These are phyloP conservation scores for Pascua guehoae DNA, from an alignment of 1,284 basidiomycete species.

Conservation along the genomic window DNA sequence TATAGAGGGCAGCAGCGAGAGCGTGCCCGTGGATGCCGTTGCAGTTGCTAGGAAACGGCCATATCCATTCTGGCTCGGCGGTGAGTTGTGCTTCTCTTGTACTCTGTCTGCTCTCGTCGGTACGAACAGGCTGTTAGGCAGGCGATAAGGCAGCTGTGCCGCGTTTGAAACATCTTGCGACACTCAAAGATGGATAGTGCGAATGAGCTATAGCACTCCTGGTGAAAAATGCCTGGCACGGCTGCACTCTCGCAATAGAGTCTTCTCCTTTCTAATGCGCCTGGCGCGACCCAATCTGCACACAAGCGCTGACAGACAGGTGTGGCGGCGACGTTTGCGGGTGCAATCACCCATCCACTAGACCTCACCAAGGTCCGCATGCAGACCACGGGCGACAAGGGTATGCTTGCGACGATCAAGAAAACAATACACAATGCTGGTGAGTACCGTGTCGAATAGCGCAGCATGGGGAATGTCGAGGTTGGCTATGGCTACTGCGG, in stretches of 20 bases:
- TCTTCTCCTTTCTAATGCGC: neutral
- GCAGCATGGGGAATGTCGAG: neutral
- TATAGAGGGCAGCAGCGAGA: too few species aligned
- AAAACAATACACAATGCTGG: conserved; percentile 59
- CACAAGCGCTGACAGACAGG: conserved; percentile 47
- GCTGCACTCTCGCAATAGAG: neutral
- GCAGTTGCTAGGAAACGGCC: conserved; percentile 49
- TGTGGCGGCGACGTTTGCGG: conserved; percentile 73
- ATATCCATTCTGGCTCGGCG: conserved; percentile 78
- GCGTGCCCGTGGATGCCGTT: too few species aligned
- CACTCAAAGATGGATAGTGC: neutral
- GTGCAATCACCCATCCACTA: conserved; percentile 75
- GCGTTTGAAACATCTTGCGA: neutral
- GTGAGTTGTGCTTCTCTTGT: conserved; percentile 47
- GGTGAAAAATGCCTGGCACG: neutral
- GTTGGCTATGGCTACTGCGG: too few species aligned
- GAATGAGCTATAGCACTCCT: neutral
- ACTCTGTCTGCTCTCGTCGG: neutral
- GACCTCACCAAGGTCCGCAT: conserved; percentile 84
- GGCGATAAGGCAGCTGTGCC: too few species aligned
- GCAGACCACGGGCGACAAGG: conserved; percentile 80
- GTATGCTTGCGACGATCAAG: conserved; percentile 71
- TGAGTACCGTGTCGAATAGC: conserved; percentile 12
- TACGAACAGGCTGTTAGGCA: neutral
- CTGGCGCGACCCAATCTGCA: neutral